phyloP scores from a whole-genome alignment of 371 early-diverging fungal species.

The Syncephalastrum contaminatum region DNA sequence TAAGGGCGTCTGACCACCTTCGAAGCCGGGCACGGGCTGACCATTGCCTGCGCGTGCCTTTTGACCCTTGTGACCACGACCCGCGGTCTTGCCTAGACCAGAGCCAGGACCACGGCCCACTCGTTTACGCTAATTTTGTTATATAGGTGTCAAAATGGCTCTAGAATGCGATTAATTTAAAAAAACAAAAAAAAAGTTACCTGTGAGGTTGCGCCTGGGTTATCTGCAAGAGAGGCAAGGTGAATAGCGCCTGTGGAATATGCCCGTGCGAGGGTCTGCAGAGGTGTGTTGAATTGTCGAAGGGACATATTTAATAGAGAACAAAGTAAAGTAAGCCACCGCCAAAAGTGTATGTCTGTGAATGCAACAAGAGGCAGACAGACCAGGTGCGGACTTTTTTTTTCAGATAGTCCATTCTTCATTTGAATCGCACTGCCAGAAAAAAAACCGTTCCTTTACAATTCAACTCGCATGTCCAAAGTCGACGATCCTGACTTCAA shows the following conservation, averaged over 20 bases:
- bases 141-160: too few relatives aligned
- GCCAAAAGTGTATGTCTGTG: too few relatives aligned
- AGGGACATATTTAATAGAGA: too few relatives aligned
- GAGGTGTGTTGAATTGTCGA: too few relatives aligned
- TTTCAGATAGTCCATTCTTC: neutral
- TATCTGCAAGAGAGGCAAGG: conserved; percentile 45
- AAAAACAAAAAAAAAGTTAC: conserved; percentile 13
- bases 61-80: conserved; percentile 93
- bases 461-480: conserved; percentile 3
- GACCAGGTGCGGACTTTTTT: conserved; percentile 1
- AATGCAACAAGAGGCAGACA: too few relatives aligned
- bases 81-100: conserved; percentile 88
- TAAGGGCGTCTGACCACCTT: conserved; percentile 94
- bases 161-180: too few relatives aligned
- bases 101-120: conserved; percentile 87
- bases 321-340: too few relatives aligned
- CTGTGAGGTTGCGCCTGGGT: conserved; percentile 48
- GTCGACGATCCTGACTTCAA: conserved; percentile 8
- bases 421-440: too few relatives aligned
- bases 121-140: conserved; percentile 52
- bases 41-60: conserved; percentile 81
- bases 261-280: too few relatives aligned
- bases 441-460: neutral
- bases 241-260: conserved; percentile 17
- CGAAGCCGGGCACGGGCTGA: conserved; percentile 83